Evolutionary conservation across 768 basidiomycete genomes (phyloP), one percentile per base, ranked within the genome.

Genomic region (Trametes cinnabarina): DNA sequence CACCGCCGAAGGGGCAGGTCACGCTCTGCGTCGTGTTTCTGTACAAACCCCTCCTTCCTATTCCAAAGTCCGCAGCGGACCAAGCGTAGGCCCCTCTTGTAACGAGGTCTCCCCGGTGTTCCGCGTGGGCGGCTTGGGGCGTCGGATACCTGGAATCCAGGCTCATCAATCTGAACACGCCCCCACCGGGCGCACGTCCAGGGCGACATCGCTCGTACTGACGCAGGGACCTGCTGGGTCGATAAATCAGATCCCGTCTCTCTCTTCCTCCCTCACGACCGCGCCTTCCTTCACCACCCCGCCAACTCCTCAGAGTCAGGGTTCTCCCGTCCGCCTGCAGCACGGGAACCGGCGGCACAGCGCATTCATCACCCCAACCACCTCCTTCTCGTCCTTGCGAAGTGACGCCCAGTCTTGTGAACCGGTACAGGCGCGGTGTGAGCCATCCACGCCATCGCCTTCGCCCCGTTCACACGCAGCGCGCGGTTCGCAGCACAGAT

Each of bases 121-220:
- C 51, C 60, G 55, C 50, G 44, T 55, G 48, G 20, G 58, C 58
- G 47, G 41, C 19, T 60, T 51, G 54, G 60, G 63, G 55, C 59
- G 56, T 51, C 57, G 50, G 34, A 40, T 51, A 19, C 28, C 55
- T 35, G 37, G 47, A 47, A 32, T 60, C 63, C 67, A 66, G 63
- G 57, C 61, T 63, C 68, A 69, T 69, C 68, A 69, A 50, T 53
- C 56, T 55, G 59, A 44, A 55, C 60, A 65, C 65, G 66, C 63
- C 53, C 55, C 48, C 61, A 34, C 34, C 55, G 47, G 53, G 40
- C 48, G 53, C 57, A 58, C 47, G 58, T 42, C 55, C 35, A 50
- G 56, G 49, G 55, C 55, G 47, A 51, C 62, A 62, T 57, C 57
- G 48, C 54, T 63, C 25, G 60, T 50, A 22, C 39, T 48, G 43